Evolutionary conservation across 1,139 yeast species (phyloP), one percentile per base, ranked within the genome.

Genomic region (Kodamaea plutei): DNA sequence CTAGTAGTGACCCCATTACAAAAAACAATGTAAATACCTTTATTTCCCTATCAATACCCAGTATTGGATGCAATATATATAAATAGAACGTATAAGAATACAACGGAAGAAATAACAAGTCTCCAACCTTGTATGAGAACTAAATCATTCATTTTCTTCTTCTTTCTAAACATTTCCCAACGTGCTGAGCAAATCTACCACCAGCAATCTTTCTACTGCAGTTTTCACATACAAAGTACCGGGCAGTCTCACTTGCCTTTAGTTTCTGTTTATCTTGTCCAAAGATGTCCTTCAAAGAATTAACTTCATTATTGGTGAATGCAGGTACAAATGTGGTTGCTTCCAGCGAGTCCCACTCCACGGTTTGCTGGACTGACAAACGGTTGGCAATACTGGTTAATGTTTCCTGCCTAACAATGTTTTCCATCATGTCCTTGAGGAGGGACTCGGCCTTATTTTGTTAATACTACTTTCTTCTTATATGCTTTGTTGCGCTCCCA

Each of bases 151-250:
- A 40, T 30, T 34, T 33, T 22, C 60, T 46, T 40, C 48, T 54
- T 21, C 73, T 45, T 35, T 67, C 85, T 22, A 88, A 58, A 50
- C 98, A 91, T 46, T 95, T 76, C 50, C 87, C 93, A 27, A 89
- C 69, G 56, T 91, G 98, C 31, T 85, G 89, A 3, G 97, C 96
- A 64, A 85, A 88, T 37, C 98, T 65, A 22, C 85, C 80, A 0
- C 95, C 96, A 1, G 96, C 91, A 10, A 91, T 82, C 48, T 82
- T 84, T 34, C 98, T 66, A 6, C 76, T 78, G 56, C 98, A 91
- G 44, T 83, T 82, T 10, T 73, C 70, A 58, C 98, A 91, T 36
- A 64, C 73, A 49, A 87, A 85, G 54, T 88, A 88, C 36, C 63
- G 47, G 8, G 65, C 61, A 3, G 63, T 48, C 34, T 68, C 74